Evolutionary conservation across 305 asterid genomes (phyloP), one percentile per base, ranked within the genome.

Genomic region (Rubia balearica): DNA sequence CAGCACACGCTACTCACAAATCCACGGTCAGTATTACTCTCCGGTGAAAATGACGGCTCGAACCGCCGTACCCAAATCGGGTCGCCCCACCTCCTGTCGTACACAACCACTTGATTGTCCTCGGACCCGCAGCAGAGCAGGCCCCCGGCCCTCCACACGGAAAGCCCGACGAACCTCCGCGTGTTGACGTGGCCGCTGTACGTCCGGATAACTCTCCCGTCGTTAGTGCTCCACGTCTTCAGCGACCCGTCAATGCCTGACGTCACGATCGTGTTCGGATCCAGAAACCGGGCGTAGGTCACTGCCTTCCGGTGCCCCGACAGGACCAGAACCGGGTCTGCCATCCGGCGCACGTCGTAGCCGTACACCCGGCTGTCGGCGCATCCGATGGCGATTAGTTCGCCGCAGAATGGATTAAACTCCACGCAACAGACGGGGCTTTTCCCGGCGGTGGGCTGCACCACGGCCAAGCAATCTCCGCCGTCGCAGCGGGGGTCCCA

Each of bases 61-160:
- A 89, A 82, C 16, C 85, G 84, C 0, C 77, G 78, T 7, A 79
- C 84, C 98, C 98, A 92, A 40, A 92, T 74, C 36, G 98, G 98
- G 9, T 85, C 82, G 49, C 85, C 80, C 98, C 98, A 92, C 69
- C 96, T 92, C 67, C 80, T 82, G 19, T 92, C 98, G 61, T 92
- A 92, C 12, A 92, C 97, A 38, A 86, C 87, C 0, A 92, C 88
- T 12, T 71, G 83, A 59, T 88, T 88, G 67, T 85, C 84, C 12
- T 92, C 98, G 16, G 98, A 92, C 4, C 98, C 98, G 56, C 96
- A 92, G 81, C 95, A 75, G 16, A 92, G 53, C 76, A 92, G 67
- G 4, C 97, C 98, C 16, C 92, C 96, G 0, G 49, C 51, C 64
- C 87, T 80, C 97, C 96, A 90, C 7, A 87, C 85, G 10, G 98